Percentiles rank a stretch among this genome's conserved stretches.
Evolutionary conservation across 768 basidiomycete species (phyloP).

Genomic region (Suillus decipiens): DNA sequence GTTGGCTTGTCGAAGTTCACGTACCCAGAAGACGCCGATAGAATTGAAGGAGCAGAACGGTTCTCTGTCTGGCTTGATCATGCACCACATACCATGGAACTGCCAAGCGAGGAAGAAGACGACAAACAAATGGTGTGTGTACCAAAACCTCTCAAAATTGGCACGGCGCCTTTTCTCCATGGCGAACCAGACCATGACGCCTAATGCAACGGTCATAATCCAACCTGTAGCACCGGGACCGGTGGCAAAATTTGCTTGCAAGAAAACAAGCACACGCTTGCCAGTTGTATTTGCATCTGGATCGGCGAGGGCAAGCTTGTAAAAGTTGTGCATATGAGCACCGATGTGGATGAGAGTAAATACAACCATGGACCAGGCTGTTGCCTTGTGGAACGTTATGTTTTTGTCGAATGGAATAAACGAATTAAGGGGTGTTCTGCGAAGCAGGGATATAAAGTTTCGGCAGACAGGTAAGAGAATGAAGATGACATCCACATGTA

Average conservation of each 20-base stretch:
- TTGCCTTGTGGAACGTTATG: constrained; percentile 87
- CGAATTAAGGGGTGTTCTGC: constrained; percentile 81
- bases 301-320: constrained; percentile 59
- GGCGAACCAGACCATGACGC: constrained; percentile 83
- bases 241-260: constrained; percentile 76
- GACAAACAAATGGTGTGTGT: constrained; percentile 86
- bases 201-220: constrained; percentile 79
- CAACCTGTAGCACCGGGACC: constrained; percentile 85
- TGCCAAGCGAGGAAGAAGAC: constrained; percentile 95
- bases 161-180: constrained; percentile 76
- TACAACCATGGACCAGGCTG: constrained; percentile 87
- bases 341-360: constrained; percentile 74
- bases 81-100: constrained; percentile 95
- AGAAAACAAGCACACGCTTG: constrained; percentile 66
- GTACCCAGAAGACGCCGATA: constrained; percentile 95
- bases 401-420: constrained; percentile 94
- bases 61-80: constrained; percentile 88
- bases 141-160: constrained; percentile 90
- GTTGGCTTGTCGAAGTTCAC: constrained; percentile 25
- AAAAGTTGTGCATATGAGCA: constrained; percentile 89
- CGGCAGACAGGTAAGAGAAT: constrained; percentile 95
- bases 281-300: constrained; percentile 53
- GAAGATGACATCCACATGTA: constrained; percentile 90
- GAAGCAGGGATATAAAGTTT: constrained; percentile 88
- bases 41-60: constrained; percentile 84